Evolutionary conservation across 441 rosid species (phyloP).

Genomic region (Populus trichocarpa): DNA sequence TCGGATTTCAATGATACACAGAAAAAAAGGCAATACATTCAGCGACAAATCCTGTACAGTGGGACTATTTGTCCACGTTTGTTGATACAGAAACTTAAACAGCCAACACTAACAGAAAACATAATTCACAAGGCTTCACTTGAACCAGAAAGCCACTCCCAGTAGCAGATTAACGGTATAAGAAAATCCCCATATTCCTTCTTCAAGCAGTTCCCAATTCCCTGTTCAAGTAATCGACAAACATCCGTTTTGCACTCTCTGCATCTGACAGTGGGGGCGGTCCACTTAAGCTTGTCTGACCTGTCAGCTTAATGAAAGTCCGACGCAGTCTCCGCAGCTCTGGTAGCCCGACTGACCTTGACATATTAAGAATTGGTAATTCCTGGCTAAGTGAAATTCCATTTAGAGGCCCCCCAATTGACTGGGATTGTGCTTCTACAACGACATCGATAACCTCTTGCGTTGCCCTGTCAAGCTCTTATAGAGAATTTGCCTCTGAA

Average conservation of each 20-base stretch:
- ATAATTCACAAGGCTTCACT: too few species aligned
- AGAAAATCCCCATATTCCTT: neutral
- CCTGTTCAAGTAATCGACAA: conserved; percentile 88
- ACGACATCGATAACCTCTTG: conserved; percentile 72
- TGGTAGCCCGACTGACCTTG: conserved; percentile 72
- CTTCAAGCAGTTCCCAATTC: conserved; percentile 54
- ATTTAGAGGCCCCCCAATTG: conserved; percentile 63
- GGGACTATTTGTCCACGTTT: neutral
- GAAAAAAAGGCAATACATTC: neutral
- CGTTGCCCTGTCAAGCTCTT: conserved; percentile 84
- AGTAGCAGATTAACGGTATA: neutral
- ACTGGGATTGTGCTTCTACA: conserved; percentile 73
- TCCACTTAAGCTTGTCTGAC: conserved; percentile 89
- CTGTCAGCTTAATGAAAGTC: conserved; percentile 80
- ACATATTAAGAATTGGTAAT: conserved; percentile 52
- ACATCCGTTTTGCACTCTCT: conserved; percentile 88
- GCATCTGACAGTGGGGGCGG: conserved; percentile 80
- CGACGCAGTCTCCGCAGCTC: conserved; percentile 80
- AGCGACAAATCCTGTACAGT: neutral
- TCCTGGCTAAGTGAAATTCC: conserved; percentile 61
- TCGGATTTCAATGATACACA: neutral
- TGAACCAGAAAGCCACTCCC: neutral
- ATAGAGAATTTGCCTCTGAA: conserved; percentile 79
- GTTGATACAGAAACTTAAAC: neutral
- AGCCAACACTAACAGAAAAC: neutral